Conservation (phyloP, 2,329 filamentous ascomycete genomes). For the Graphiopsis chlorocephala region DNA sequence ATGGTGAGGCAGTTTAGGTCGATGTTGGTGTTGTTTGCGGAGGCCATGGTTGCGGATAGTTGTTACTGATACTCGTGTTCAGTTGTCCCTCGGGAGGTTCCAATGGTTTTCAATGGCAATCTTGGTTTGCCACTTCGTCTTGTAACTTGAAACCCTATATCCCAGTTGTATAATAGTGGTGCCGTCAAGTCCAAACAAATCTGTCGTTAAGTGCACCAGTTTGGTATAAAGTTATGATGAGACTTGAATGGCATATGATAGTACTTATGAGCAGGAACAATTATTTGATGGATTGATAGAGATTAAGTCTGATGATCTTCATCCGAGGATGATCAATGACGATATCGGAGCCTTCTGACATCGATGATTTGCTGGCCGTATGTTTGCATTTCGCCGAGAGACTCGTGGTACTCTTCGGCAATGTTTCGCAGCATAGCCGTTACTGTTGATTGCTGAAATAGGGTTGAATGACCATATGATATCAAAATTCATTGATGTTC, state of each 20-base stretch:
- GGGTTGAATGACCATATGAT: too few relatives aligned
- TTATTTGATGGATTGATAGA: background rate
- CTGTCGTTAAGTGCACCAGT: background rate
- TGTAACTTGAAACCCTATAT: background rate
- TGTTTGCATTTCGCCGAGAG: background rate
- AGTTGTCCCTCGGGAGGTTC: background rate
- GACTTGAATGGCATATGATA: too few relatives aligned
- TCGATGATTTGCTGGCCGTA: background rate
- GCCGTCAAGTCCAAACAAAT: background rate
- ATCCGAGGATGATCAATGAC: slow-evolving; percentile 5
- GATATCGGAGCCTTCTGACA: background rate
- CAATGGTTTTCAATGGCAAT: background rate
- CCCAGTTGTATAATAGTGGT: background rate
- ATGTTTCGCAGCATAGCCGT: background rate
- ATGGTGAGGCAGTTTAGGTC: slow-evolving; percentile 46
- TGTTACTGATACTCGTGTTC: background rate
- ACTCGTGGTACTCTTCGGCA: background rate
- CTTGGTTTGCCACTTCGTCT: background rate
- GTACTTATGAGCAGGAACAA: background rate
- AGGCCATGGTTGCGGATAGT: background rate
- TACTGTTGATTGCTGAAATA: background rate
- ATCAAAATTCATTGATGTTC: background rate
- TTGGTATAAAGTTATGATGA: background rate
- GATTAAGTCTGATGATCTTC: background rate
- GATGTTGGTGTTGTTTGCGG: slow-evolving; percentile 17